These are phyloP conservation scores for Postia placenta DNA, from an alignment of 768 basidiomycete genomes.

Conservation along the genomic window DNA sequence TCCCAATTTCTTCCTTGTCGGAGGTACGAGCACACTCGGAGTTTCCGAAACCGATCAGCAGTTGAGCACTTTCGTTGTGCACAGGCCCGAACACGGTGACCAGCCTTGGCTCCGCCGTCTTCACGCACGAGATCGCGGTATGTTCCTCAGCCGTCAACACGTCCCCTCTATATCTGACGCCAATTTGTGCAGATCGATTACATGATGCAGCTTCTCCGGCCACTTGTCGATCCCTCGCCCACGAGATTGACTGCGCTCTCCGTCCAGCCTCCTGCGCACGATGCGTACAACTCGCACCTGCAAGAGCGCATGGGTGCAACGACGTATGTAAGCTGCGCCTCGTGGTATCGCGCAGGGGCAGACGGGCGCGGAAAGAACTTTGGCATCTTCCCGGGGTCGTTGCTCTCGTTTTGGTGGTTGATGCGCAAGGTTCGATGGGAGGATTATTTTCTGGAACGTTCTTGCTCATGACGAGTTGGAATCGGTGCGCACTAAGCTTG, in stretches of 20 bases:
- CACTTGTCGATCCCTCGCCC: conserved; percentile 11
- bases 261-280: conserved; percentile 13
- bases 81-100: conserved; percentile 20
- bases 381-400: conserved; percentile 9
- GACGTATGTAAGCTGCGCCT: conserved; percentile 8
- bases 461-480: too few species aligned
- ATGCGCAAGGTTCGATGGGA: conserved; percentile 7
- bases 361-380: conserved; percentile 9
- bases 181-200: conserved; percentile 10
- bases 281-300: conserved; percentile 20
- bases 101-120: conserved; percentile 18
- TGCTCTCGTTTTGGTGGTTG: conserved; percentile 8
- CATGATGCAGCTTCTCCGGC: conserved; percentile 10
- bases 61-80: background rate
- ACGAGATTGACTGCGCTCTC: conserved; percentile 20
- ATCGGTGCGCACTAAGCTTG: too few species aligned
- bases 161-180: background rate
- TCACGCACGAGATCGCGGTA: conserved; percentile 17
- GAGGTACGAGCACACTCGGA: conserved; percentile 15
- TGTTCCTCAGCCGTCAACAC: background rate
- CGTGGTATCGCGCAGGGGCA: conserved; percentile 9
- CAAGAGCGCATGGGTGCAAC: conserved; percentile 1
- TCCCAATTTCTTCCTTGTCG: conserved; percentile 30
- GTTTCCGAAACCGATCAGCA: too few species aligned
- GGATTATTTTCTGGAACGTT: conserved; percentile 1